phyloP scores from a whole-genome alignment of 2,329 filamentous ascomycete species.

The Xylariales sp. region DNA sequence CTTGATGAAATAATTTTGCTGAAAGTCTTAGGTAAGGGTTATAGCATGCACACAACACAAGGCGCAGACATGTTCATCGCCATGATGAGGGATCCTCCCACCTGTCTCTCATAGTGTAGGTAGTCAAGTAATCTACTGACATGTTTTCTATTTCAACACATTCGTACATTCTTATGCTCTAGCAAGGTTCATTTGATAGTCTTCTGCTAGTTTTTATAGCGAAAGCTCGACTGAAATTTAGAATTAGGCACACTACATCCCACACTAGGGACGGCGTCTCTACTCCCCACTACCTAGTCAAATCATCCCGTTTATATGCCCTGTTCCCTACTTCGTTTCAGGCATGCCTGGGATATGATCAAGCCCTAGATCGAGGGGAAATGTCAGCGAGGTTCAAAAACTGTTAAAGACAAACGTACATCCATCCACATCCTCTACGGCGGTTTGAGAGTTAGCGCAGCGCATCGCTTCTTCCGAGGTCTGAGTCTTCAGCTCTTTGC shows the following conservation, averaged over 20 bases:
- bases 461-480: constrained; percentile 46
- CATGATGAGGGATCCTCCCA: too few relatives aligned
- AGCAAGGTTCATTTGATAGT: background rate
- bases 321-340: constrained; percentile 17
- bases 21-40: too few relatives aligned
- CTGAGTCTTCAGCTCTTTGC: constrained; percentile 45
- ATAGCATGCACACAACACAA: too few relatives aligned
- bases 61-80: too few relatives aligned
- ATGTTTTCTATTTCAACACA: too few relatives aligned
- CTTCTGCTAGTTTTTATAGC: background rate
- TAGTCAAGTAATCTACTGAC: too few relatives aligned
- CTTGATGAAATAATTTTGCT: too few relatives aligned
- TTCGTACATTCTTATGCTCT: too few relatives aligned
- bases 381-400: background rate
- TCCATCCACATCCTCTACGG: constrained; percentile 46
- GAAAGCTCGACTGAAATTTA: background rate
- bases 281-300: background rate
- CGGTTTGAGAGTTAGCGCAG: constrained; percentile 44
- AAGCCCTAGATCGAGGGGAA: constrained; percentile 8
- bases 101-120: too few relatives aligned
- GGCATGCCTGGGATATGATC: constrained; percentile 33
- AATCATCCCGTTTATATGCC: background rate
- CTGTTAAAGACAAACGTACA: constrained; percentile 38
- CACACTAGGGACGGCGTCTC: background rate
- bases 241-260: background rate